A percentile compares a stretch with the other conserved stretches of the same genome.
Evolutionary conservation across 495 filamentous ascomycete genomes (phyloP).

Genomic region (Pyrenula aspistea): DNA sequence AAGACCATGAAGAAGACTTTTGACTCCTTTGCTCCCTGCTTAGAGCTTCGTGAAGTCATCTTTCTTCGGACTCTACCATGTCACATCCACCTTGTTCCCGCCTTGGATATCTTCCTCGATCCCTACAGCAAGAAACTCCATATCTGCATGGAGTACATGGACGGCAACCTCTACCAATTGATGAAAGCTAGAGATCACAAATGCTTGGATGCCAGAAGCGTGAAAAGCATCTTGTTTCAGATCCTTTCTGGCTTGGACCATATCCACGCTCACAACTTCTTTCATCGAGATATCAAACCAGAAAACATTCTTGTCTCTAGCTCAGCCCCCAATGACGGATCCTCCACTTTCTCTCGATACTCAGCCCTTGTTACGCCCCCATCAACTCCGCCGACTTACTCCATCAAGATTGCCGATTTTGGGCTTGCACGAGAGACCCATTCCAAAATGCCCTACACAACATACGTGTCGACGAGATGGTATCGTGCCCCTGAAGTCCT

Average conservation of each 20-base stretch:
- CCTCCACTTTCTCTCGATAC: conserved; percentile 73
- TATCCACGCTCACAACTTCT: conserved; percentile 94
- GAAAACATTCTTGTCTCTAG: conserved; percentile 98
- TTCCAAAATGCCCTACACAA: conserved; percentile 92
- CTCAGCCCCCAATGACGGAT: conserved; percentile 63
- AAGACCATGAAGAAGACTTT: conserved; percentile 99
- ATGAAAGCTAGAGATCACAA: conserved; percentile 99
- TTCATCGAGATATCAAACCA: conserved; percentile 98
- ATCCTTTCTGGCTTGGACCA: conserved; percentile 94
- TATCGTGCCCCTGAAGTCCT: conserved; percentile 96
- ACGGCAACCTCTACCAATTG: conserved; percentile 95
- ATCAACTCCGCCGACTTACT: conserved; percentile 83
- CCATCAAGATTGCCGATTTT: conserved; percentile 98
- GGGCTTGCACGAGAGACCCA: conserved; percentile 95
- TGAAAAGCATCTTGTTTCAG: conserved; percentile 96
- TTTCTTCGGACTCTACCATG: conserved; percentile 80
- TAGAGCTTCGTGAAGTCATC: conserved; percentile 92
- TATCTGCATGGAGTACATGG: conserved; percentile 99
- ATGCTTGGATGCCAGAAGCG: conserved; percentile 73
- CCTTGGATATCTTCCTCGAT: conserved; percentile 97
- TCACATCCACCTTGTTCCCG: conserved; percentile 88
- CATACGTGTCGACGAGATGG: conserved; percentile 97
- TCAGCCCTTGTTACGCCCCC: conserved; percentile 90
- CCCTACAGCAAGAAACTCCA: conserved; percentile 91
- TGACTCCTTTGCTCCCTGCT: conserved; percentile 75